phyloP scores from a whole-genome alignment of 2,329 filamentous ascomycete species.

The Fusarium multiceps region DNA sequence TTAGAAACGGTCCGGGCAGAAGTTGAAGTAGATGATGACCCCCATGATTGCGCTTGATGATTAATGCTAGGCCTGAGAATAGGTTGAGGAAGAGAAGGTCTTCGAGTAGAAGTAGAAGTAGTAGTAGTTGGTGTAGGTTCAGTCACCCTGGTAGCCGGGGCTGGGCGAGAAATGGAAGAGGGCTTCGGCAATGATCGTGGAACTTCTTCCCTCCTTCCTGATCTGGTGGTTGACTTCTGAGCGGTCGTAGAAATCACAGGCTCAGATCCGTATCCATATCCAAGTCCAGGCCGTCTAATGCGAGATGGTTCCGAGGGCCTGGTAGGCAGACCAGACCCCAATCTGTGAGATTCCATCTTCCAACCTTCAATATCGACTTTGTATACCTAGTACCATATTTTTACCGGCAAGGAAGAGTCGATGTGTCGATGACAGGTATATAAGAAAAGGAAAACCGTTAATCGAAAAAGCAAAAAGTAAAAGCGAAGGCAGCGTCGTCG shows the following conservation, averaged over 20 bases:
- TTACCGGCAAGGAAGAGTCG: constrained; percentile 8
- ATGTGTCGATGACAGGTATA: constrained; percentile 18
- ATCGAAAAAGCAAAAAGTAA: constrained; percentile 23
- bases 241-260: constrained; percentile 29
- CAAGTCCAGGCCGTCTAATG: constrained; percentile 43
- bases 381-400: constrained; percentile 40
- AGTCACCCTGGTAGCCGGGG: constrained; percentile 37
- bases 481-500: constrained; percentile 38
- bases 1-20: constrained; percentile 50
- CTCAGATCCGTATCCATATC: constrained; percentile 32
- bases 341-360: constrained; percentile 58
- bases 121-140: constrained; percentile 28
- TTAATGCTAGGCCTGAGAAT: constrained; percentile 45
- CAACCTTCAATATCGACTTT: constrained; percentile 43
- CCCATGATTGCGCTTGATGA: constrained; percentile 59
- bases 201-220: constrained; percentile 38
- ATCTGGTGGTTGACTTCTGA: constrained; percentile 41
- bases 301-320: constrained; percentile 54
- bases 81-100: constrained; percentile 44
- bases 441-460: constrained; percentile 35
- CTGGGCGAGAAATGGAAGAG: constrained; percentile 30
- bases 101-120: constrained; percentile 35
- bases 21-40: constrained; percentile 50
- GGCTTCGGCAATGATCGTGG: constrained; percentile 33
- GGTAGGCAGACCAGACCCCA: constrained; percentile 55